Evolutionary conservation across 208 protist genomes (phyloP), one percentile per base, ranked within the genome.

Genomic region (Leishmania arabica): DNA sequence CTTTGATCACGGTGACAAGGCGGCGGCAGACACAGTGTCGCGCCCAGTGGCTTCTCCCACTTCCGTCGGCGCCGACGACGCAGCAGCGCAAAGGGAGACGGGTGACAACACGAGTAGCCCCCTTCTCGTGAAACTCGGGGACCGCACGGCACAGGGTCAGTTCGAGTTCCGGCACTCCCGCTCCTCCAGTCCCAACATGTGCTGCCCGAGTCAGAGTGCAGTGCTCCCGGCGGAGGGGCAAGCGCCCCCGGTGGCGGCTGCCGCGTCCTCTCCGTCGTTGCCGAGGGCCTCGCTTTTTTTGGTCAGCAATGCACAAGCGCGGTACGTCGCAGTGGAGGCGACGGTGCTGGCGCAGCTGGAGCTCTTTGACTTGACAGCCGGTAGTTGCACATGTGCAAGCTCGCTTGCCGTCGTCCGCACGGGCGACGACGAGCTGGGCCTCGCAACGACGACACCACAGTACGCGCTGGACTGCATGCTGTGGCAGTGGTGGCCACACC

Each of bases 401-500:
- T 86, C 58, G 7, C 79, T 88, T 47, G 71, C 81, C 0, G 75
- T 89, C 1, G 88, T 83, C 34, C 80, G 86, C 53, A 84, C 78
- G 3, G 79, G 53, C 9, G 37, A n/a, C 42, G 75, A 84, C 65
- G 79, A 85, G 68, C 79, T 92, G 37, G 84, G 85, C 9, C 79
- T 93, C 27, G 88, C 84, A 2, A 51, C 81, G 6, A 82, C 79
- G 13, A 77, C 42, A 11, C 79, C 79, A 24, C 79, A 78, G 19
- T 77, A 80, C 45, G 82, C 84, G 6, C 73, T 88, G 7, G 90
- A 93, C 75, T 69, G 80, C 8, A 76, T 92, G 68, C 77, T 88
- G 66, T 96, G 91, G 91, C 56, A 87, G 27, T 95, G 93, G 93
- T 91, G 89, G 79, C 93, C 91, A 27, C 90, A 94, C 31, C 84